Conservation (phyloP, 1,284 basidiomycete genomes). For the Rhodotorula sp. region DNA sequence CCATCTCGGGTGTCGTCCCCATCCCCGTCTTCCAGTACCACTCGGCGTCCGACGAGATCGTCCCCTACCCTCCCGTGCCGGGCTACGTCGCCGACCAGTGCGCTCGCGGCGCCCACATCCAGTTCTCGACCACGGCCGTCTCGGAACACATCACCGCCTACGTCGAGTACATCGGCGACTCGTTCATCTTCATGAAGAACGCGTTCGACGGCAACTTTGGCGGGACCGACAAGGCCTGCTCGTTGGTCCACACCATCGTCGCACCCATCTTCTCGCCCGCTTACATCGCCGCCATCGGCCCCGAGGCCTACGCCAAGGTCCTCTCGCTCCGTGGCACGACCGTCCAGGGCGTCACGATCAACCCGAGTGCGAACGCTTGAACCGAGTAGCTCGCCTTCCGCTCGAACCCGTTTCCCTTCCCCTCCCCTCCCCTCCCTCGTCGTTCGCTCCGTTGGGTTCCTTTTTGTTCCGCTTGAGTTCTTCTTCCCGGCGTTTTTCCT, state of each 20-base stretch:
- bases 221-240: not conserved
- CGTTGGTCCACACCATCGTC: not conserved
- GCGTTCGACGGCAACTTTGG: not conserved
- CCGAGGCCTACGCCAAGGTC: not conserved
- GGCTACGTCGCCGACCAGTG: conserved; percentile 2
- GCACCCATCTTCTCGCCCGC: not conserved
- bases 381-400: too few relatives aligned
- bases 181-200: conserved; percentile 1
- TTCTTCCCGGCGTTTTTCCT: too few relatives aligned
- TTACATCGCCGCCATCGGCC: not conserved
- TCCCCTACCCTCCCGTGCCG: conserved; percentile 4
- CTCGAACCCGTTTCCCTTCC: too few relatives aligned
- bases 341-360: not conserved
- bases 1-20: not conserved
- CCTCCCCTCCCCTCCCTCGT: too few relatives aligned
- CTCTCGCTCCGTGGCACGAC: not conserved
- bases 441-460: too few relatives aligned
- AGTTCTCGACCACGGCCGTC: not conserved
- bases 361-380: not conserved
- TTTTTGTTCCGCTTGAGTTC: too few relatives aligned
- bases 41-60: not conserved
- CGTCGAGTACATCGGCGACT: conserved; percentile 4
- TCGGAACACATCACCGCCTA: not conserved
- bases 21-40: conserved; percentile 8
- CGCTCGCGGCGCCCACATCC: conserved; percentile 4